Evolutionary conservation across 192 early-diverging fungal genomes (phyloP).

Genomic region (Backusella mclennaniae): DNA sequence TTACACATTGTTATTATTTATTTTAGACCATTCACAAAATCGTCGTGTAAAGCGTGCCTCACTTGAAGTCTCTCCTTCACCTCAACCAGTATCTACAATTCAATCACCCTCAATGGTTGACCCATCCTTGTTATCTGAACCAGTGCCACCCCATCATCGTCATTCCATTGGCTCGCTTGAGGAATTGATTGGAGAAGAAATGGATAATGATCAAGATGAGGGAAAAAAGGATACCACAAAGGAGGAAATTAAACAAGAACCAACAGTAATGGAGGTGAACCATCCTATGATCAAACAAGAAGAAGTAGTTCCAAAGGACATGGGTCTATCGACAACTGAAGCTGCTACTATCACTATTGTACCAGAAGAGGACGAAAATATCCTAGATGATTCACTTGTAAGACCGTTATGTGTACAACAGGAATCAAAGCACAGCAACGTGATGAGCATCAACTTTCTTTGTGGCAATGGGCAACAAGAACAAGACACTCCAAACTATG

Average conservation of each 20-base stretch:
- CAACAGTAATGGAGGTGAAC: background rate
- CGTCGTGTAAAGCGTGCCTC: slow-evolving; percentile 5
- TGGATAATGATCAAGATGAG: background rate
- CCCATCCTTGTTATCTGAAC: background rate
- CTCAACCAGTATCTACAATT: background rate
- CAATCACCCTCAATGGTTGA: background rate
- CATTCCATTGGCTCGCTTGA: slow-evolving; percentile 4
- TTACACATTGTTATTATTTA: background rate
- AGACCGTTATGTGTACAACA: background rate
- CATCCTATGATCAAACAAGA: background rate
- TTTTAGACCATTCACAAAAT: slow-evolving; percentile 1
- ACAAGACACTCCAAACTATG: background rate
- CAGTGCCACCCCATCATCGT: background rate
- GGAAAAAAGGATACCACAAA: background rate
- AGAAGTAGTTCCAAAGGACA: background rate
- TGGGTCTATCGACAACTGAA: background rate
- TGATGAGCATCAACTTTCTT: slow-evolving; percentile 18
- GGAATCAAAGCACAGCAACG: background rate
- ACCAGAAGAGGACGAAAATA: background rate
- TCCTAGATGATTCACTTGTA: background rate
- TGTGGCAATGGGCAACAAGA: background rate
- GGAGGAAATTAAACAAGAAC: background rate
- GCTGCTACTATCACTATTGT: background rate
- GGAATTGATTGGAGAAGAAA: slow-evolving; percentile 11
- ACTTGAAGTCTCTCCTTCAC: background rate